Evolutionary conservation across 1,284 basidiomycete species (phyloP).

Genomic region (Malassezia yamatoensis): DNA sequence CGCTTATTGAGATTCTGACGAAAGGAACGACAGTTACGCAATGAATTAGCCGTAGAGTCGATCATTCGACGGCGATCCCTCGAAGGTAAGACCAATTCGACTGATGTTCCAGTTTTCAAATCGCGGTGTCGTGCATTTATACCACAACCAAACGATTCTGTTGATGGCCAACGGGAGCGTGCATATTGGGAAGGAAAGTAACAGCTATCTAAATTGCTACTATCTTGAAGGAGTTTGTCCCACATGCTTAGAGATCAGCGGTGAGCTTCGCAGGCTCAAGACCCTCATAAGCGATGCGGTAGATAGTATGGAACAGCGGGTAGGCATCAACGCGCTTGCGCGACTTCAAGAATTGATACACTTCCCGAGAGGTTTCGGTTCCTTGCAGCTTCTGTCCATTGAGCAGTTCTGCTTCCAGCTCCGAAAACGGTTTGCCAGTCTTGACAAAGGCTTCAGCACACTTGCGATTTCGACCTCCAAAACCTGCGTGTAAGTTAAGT

Average conservation of each 20-base stretch:
- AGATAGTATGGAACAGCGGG: slow-evolving; percentile 54
- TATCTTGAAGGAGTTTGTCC: background rate
- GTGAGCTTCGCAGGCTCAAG: slow-evolving; percentile 49
- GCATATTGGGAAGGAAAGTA: slow-evolving; percentile 25
- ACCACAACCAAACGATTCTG: slow-evolving; percentile 10
- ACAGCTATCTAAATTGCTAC: background rate
- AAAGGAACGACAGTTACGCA: slow-evolving; percentile 29
- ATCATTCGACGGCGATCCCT: slow-evolving; percentile 34
- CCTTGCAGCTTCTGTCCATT: slow-evolving; percentile 56
- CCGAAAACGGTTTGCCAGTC: slow-evolving; percentile 53
- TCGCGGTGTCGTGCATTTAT: slow-evolving; percentile 30
- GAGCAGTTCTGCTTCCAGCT: slow-evolving; percentile 54
- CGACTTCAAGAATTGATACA: slow-evolving; percentile 53
- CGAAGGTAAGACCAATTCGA: slow-evolving; percentile 18
- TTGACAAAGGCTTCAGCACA: slow-evolving; percentile 54
- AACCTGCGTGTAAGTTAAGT: slow-evolving; percentile 15
- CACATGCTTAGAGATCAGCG: slow-evolving; percentile 23
- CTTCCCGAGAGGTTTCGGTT: slow-evolving; percentile 53
- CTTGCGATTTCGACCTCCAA: slow-evolving; percentile 55
- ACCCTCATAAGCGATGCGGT: slow-evolving; percentile 40
- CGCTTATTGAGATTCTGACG: slow-evolving; percentile 8
- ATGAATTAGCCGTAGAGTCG: slow-evolving; percentile 35
- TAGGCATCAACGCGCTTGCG: slow-evolving; percentile 52
- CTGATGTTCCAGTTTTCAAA: slow-evolving; percentile 22
- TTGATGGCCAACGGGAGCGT: slow-evolving; percentile 24